Conservation (phyloP, 2,329 filamentous ascomycete species). For the Pseudogymnoascus sp. region DNA sequence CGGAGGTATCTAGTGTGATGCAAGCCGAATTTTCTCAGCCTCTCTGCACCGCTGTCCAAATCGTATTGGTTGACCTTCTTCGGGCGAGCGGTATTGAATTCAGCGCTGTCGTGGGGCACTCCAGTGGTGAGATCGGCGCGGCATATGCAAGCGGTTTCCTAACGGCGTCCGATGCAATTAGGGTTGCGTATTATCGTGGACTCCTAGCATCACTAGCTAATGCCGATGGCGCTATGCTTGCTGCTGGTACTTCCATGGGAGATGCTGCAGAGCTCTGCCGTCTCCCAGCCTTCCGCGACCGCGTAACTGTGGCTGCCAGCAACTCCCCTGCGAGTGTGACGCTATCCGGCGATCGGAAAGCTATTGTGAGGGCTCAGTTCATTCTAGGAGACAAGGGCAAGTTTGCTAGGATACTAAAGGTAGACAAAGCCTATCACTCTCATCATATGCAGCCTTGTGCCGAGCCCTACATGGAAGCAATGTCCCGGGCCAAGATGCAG, state of each 20-base stretch:
- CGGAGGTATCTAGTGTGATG: conserved; percentile 26
- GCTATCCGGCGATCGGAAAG: conserved; percentile 16
- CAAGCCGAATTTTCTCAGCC: conserved; percentile 34
- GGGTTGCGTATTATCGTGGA: conserved; percentile 37
- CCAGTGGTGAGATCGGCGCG: conserved; percentile 40
- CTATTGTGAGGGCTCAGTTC: conserved; percentile 11
- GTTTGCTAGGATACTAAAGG: conserved; percentile 17
- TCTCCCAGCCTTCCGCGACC: not conserved
- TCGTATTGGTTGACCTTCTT: conserved; percentile 37
- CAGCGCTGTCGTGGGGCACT: conserved; percentile 31
- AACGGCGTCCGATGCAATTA: conserved; percentile 27
- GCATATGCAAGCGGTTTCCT: conserved; percentile 34
- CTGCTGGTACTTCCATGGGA: conserved; percentile 32
- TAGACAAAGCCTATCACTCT: conserved; percentile 25
- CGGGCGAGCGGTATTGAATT: conserved; percentile 33
- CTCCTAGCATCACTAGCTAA: conserved; percentile 2
- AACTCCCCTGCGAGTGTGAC: conserved; percentile 24
- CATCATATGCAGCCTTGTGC: conserved; percentile 26
- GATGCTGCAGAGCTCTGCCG: conserved; percentile 13
- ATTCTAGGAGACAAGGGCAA: conserved; percentile 13
- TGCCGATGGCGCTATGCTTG: conserved; percentile 43
- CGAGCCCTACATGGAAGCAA: conserved; percentile 13
- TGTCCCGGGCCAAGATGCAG: conserved; percentile 11
- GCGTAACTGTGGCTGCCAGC: conserved; percentile 27
- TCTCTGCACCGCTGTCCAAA: conserved; percentile 39